These are phyloP conservation scores for Brassica napus DNA, from an alignment of 345 rosid species.

Conservation along the genomic window DNA sequence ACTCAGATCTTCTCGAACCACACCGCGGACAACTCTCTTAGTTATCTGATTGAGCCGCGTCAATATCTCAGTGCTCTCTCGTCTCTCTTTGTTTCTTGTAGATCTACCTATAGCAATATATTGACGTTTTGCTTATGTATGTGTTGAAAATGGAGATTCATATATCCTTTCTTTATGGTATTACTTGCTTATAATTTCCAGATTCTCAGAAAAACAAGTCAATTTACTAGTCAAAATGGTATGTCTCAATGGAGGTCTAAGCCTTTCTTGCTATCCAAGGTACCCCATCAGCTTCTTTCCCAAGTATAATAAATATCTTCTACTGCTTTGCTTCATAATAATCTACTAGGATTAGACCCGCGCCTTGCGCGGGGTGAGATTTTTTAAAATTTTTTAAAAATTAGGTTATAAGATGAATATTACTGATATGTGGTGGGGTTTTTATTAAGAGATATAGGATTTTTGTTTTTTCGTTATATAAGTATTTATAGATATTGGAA, in stretches of 20 bases:
- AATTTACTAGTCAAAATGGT: neutral
- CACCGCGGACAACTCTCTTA: neutral
- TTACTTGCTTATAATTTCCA: neutral
- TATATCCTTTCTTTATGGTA: neutral
- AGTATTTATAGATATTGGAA: too few relatives aligned
- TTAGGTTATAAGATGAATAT: too few relatives aligned
- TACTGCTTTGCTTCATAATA: slow-evolving; percentile 1
- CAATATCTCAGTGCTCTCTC: slow-evolving; percentile 87
- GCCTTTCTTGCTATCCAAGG: slow-evolving; percentile 35
- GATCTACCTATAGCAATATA: neutral
- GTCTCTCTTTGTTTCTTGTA: slow-evolving; percentile 27
- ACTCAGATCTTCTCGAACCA: slow-evolving; percentile 54
- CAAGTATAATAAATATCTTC: neutral
- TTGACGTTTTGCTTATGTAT: neutral
- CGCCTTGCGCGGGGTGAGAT: too few relatives aligned
- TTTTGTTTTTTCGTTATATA: too few relatives aligned
- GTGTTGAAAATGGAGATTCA: neutral
- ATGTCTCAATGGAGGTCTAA: neutral
- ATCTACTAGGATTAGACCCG: too few relatives aligned
- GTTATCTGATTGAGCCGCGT: slow-evolving; percentile 93
- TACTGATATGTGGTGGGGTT: too few relatives aligned
- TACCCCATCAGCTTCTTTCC: slow-evolving; percentile 7
- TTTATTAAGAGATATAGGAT: too few relatives aligned
- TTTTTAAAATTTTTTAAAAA: too few relatives aligned
- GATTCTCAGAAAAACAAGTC: neutral